These are phyloP conservation scores for Ustilago xerochloae DNA, from an alignment of 1,284 basidiomycete genomes.

Conservation along the genomic window DNA sequence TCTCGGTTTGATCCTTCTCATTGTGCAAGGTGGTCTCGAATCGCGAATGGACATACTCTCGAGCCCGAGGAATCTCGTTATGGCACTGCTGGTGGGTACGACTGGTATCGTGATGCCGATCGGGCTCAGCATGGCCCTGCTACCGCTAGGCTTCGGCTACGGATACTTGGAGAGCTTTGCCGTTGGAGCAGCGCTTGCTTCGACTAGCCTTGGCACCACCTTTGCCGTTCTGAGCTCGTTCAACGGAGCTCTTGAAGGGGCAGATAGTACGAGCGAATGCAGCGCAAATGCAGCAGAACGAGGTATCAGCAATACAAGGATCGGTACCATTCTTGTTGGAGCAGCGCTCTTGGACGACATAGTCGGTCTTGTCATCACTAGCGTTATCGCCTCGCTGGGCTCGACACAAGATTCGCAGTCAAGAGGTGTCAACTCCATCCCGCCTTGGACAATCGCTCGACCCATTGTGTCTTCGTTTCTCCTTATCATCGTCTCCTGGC, in stretches of 20 bases:
- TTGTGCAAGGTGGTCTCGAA: conserved; percentile 71
- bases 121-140: conserved; percentile 70
- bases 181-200: conserved; percentile 72
- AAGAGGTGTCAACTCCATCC: conserved; percentile 3
- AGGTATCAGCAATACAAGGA: conserved; percentile 70
- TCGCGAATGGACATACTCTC: conserved; percentile 37
- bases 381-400: conserved; percentile 70
- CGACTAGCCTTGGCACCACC: conserved; percentile 74
- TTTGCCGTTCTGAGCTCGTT: conserved; percentile 70
- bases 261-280: not conserved
- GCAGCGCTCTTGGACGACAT: conserved; percentile 75
- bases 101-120: conserved; percentile 72
- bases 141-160: conserved; percentile 65
- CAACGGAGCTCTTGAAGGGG: not conserved
- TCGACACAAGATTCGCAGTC: not conserved
- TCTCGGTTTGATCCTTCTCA: conserved; percentile 72
- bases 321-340: conserved; percentile 72
- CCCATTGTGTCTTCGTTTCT: conserved; percentile 70
- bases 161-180: conserved; percentile 72
- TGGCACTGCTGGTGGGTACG: conserved; percentile 71
- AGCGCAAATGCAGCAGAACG: conserved; percentile 20
- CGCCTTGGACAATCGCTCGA: conserved; percentile 69
- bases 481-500: conserved; percentile 63
- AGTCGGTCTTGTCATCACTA: conserved; percentile 72
- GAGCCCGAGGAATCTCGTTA: conserved; percentile 69